A percentile compares a stretch with the other conserved stretches of the same genome.
These are phyloP conservation scores for Sphaerulina musiva DNA, from an alignment of 2,329 filamentous ascomycete genomes.

Conservation along the genomic window DNA sequence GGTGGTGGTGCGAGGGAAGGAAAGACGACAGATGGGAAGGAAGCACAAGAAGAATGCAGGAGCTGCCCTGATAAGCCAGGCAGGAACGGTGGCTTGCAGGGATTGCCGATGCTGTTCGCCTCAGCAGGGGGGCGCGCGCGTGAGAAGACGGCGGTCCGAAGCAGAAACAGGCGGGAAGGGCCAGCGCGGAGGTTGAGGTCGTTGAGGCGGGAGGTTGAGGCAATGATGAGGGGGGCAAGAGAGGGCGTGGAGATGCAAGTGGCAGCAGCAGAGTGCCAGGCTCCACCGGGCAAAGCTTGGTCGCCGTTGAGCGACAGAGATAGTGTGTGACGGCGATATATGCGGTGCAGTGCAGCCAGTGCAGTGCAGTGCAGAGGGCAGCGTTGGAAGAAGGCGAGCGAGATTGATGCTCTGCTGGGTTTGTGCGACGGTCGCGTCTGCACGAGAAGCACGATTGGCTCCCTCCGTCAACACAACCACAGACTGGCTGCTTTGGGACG, in stretches of 20 bases:
- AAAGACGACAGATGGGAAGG: neutral
- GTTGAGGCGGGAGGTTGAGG: neutral
- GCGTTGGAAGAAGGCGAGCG: neutral
- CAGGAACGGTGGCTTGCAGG: conserved; percentile 7
- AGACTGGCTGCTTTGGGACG: neutral
- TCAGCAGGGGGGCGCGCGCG: conserved; percentile 16
- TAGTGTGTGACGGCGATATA: conserved; percentile 7
- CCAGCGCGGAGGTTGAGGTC: neutral
- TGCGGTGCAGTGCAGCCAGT: neutral
- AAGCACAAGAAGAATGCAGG: conserved; percentile 1
- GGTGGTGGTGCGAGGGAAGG: neutral
- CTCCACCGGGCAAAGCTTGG: conserved; percentile 17
- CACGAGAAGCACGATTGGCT: neutral
- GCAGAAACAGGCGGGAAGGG: neutral
- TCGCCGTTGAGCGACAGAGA: conserved; percentile 17
- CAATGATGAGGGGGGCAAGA: neutral
- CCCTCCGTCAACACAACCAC: neutral
- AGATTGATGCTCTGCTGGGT: neutral
- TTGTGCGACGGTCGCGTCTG: conserved; percentile 5
- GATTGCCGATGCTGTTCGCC: conserved; percentile 7
- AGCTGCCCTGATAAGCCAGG: conserved; percentile 3
- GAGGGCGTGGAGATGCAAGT: conserved; percentile 12
- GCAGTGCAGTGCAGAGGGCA: neutral
- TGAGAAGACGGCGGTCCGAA: conserved; percentile 16
- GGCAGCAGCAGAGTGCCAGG: conserved; percentile 3